phyloP scores from a whole-genome alignment of 495 filamentous ascomycete genomes.

The Schizothecium vesticola region DNA sequence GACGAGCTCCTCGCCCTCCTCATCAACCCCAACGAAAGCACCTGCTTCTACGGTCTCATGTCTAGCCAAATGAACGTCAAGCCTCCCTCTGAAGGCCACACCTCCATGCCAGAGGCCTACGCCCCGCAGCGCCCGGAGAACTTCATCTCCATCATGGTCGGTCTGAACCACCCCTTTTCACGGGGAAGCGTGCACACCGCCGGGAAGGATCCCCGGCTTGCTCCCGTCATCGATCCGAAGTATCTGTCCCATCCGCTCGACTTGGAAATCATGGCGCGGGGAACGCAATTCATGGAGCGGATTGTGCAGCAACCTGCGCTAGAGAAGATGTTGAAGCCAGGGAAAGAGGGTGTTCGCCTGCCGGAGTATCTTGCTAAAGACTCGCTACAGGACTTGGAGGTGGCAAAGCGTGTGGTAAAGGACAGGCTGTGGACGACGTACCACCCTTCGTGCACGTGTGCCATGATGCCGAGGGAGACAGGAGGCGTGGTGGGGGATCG shows the following conservation, averaged over 20 bases:
- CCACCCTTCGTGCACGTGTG: slow-evolving; percentile 34
- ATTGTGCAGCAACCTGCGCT: too few species aligned
- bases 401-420: slow-evolving; percentile 18
- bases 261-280: slow-evolving; percentile 43
- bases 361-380: too few species aligned
- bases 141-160: slow-evolving; percentile 36
- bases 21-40: too few species aligned
- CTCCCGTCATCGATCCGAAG: slow-evolving; percentile 49
- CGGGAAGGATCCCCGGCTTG: slow-evolving; percentile 27
- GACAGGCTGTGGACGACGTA: slow-evolving; percentile 5
- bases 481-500: slow-evolving; percentile 44
- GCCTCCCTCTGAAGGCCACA: slow-evolving; percentile 26
- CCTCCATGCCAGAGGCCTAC: slow-evolving; percentile 33
- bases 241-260: slow-evolving; percentile 52
- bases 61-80: too few species aligned
- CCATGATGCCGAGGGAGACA: slow-evolving; percentile 36
- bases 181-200: slow-evolving; percentile 54
- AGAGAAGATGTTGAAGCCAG: too few species aligned
- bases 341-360: too few species aligned
- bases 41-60: too few species aligned
- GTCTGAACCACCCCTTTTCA: slow-evolving; percentile 48
- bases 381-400: slow-evolving; percentile 12
- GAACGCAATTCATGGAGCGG: slow-evolving; percentile 40
- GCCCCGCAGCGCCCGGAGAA: slow-evolving; percentile 30
- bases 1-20: too few species aligned